Evolutionary conservation across 345 rosid genomes (phyloP).

Genomic region (Luvunga scandens): DNA sequence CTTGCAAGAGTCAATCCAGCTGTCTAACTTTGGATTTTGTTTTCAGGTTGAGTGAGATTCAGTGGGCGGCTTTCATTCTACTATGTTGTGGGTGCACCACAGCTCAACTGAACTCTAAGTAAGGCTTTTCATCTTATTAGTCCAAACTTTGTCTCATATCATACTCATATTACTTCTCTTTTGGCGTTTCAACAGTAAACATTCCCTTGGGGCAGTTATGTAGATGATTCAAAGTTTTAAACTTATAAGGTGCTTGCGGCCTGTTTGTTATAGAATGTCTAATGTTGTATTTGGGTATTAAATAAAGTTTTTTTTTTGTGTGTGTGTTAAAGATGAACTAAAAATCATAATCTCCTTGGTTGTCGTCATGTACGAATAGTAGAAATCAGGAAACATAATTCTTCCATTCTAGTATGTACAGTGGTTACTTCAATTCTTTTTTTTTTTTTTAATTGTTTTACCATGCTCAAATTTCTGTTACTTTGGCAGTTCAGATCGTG

Average conservation of each 20-base stretch:
- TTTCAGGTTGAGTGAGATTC: slow-evolving; percentile 89
- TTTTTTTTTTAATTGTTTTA: not conserved
- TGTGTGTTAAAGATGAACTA: not conserved
- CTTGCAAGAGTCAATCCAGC: not conserved
- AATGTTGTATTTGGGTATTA: not conserved
- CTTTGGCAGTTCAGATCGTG: slow-evolving; percentile 83
- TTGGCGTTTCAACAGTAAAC: not conserved
- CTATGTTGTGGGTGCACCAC: slow-evolving; percentile 97
- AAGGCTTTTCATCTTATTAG: slow-evolving; percentile 30
- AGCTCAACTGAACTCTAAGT: slow-evolving; percentile 89
- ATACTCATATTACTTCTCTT: not conserved
- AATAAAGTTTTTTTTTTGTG: not conserved
- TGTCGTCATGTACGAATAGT: not conserved
- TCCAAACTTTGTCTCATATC: not conserved
- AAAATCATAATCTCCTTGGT: not conserved
- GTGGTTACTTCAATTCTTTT: not conserved
- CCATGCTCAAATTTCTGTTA: not conserved
- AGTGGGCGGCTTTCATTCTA: slow-evolving; percentile 92
- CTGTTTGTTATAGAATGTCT: slow-evolving; percentile 1
- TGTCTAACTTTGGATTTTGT: not conserved
- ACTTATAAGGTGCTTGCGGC: not conserved
- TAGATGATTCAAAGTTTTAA: not conserved
- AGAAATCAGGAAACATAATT: not conserved
- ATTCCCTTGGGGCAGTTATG: slow-evolving; percentile 2
- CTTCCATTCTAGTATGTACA: not conserved